Evolutionary conservation across 192 early-diverging fungal genomes (phyloP).

Genomic region (Paraglomus brasilianum): DNA sequence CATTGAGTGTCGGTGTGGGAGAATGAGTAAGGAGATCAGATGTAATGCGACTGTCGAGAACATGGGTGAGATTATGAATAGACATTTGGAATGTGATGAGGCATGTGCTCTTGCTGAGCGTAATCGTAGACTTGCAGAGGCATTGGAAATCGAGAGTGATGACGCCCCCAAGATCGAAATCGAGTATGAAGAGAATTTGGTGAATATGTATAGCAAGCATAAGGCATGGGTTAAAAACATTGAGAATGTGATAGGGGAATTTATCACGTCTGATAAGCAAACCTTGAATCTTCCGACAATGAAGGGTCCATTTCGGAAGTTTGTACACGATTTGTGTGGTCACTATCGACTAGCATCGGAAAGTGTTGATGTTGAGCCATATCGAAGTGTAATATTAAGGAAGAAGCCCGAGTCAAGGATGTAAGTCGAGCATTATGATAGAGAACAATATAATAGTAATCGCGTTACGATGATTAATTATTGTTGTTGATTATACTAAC

Average conservation of each 20-base stretch:
- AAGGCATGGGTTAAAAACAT: conserved; percentile 65
- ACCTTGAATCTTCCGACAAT: conserved; percentile 67
- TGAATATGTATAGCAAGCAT: conserved; percentile 66
- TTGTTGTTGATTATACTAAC: not conserved
- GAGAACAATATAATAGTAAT: not conserved
- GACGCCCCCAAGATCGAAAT: conserved; percentile 29
- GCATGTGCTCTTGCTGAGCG: conserved; percentile 76
- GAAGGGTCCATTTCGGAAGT: conserved; percentile 61
- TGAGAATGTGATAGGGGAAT: conserved; percentile 64
- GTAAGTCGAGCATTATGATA: conserved; percentile 14
- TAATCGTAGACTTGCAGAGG: conserved; percentile 76
- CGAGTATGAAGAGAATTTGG: conserved; percentile 61
- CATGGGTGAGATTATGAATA: conserved; percentile 40
- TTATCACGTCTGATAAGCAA: conserved; percentile 34
- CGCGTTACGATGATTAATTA: not conserved
- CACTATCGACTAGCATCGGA: conserved; percentile 71
- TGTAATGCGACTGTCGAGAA: conserved; percentile 64
- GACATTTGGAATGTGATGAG: conserved; percentile 73
- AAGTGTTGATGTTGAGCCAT: conserved; percentile 78
- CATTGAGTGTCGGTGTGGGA: conserved; percentile 77
- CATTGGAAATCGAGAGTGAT: conserved; percentile 63
- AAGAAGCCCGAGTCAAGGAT: conserved; percentile 43
- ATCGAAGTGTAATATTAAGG: conserved; percentile 64
- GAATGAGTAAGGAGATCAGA: conserved; percentile 51
- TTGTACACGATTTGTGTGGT: conserved; percentile 71